Evolutionary conservation across 495 filamentous ascomycete species (phyloP).

Genomic region (Penicillium samsonianum): DNA sequence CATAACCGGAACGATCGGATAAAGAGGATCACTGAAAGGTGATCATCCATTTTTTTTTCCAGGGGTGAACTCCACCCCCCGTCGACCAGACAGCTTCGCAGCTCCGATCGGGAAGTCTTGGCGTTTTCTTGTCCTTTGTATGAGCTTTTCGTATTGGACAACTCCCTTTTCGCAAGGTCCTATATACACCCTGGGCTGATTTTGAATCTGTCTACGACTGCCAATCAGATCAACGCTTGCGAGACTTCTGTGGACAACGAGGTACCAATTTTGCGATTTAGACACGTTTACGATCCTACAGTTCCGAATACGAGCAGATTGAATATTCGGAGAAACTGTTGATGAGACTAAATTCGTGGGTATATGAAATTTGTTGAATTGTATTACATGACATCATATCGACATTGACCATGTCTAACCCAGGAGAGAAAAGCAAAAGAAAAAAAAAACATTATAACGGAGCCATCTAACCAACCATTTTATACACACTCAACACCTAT

Average conservation of each 20-base stretch:
- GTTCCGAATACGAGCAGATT: not conserved
- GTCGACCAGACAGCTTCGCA: slow-evolving; percentile 1
- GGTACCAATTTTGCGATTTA: not conserved
- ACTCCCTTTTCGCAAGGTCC: not conserved
- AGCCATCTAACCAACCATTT: not conserved
- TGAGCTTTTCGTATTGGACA: not conserved
- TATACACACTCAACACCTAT: not conserved
- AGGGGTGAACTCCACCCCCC: slow-evolving; percentile 11
- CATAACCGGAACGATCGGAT: slow-evolving; percentile 9
- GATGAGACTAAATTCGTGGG: not conserved
- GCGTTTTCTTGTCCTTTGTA: not conserved
- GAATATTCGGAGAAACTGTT: not conserved
- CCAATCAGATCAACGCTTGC: not conserved
- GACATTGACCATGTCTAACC: not conserved
- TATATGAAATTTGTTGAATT: slow-evolving; percentile 3
- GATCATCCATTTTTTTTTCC: slow-evolving; percentile 3
- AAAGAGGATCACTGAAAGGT: slow-evolving; percentile 1
- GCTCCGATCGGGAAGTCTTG: slow-evolving; percentile 14
- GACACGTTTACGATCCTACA: not conserved
- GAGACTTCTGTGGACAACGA: not conserved
- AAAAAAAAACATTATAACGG: not conserved
- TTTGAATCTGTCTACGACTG: not conserved
- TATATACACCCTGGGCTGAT: not conserved
- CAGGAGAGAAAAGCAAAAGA: not conserved
- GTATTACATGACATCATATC: slow-evolving; percentile 10